Evolutionary conservation across 2,329 filamentous ascomycete genomes (phyloP).

Genomic region (Fonsecaea erecta): DNA sequence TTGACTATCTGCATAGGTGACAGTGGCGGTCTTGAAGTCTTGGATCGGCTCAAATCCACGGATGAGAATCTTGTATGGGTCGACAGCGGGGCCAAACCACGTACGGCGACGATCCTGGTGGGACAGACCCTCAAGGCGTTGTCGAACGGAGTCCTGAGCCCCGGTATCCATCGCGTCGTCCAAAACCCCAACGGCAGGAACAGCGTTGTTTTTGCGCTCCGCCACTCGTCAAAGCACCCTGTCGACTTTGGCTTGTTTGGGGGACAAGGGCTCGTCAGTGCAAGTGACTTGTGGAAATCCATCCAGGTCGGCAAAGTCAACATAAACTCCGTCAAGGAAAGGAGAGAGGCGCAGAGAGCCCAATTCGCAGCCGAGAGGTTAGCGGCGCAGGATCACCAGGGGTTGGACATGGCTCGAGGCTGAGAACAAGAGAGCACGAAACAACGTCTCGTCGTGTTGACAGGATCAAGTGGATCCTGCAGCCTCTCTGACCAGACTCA

Average conservation of each 20-base stretch:
- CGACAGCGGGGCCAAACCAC: constrained; percentile 24
- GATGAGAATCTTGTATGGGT: constrained; percentile 27
- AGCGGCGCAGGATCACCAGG: background rate
- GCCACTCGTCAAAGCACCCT: constrained; percentile 35
- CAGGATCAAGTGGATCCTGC: background rate
- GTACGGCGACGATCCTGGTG: constrained; percentile 33
- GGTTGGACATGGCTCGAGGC: background rate
- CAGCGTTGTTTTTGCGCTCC: constrained; percentile 39
- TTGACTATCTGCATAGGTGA: constrained; percentile 40
- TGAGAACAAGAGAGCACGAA: background rate
- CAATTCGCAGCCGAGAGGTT: background rate
- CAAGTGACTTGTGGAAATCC: constrained; percentile 33
- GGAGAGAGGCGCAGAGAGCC: constrained; percentile 45
- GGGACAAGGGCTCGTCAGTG: constrained; percentile 32
- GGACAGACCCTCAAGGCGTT: constrained; percentile 37
- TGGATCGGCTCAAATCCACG: constrained; percentile 26
- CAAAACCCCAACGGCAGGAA: constrained; percentile 36
- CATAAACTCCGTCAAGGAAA: constrained; percentile 47
- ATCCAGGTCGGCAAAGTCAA: constrained; percentile 38
- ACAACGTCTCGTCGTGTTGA: background rate
- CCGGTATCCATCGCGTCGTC: constrained; percentile 39
- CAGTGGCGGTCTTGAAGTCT: constrained; percentile 37
- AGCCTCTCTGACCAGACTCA: constrained; percentile 15
- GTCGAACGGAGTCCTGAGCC: constrained; percentile 28
- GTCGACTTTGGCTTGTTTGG: constrained; percentile 38